A percentile compares a stretch with the other conserved stretches of the same genome.
These are phyloP conservation scores for Chrysanthemum seticuspe DNA, from an alignment of 129 eudicot species.

Conservation along the genomic window DNA sequence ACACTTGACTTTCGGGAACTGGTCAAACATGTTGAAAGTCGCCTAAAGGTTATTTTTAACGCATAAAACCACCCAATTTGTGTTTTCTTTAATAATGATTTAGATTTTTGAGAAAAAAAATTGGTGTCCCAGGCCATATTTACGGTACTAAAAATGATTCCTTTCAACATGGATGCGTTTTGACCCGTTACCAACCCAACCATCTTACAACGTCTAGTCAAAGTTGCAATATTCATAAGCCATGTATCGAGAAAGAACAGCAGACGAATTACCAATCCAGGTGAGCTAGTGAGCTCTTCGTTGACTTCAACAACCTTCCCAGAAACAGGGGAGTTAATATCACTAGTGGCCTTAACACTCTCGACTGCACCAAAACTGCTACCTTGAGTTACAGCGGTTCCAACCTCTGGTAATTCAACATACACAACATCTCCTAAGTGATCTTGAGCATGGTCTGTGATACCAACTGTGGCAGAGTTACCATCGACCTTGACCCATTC, in stretches of 20 bases:
- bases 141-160: not conserved
- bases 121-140: no score
- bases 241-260: not conserved
- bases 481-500: conserved; percentile 92
- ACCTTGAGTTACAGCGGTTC: conserved; percentile 60
- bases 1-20: not conserved
- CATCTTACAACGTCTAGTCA: not conserved
- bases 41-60: not conserved
- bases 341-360: conserved; percentile 91
- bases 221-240: not conserved
- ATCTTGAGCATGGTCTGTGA: conserved; percentile 91
- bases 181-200: not conserved
- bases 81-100: no score
- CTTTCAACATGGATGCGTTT: not conserved
- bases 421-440: conserved; percentile 93
- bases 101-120: no score
- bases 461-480: conserved; percentile 67
- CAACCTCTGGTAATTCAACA: conserved; percentile 77
- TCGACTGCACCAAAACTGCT: conserved; percentile 81
- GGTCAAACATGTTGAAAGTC: not conserved
- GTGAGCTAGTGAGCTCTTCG: conserved; percentile 53
- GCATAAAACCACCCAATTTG: not conserved
- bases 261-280: conserved; percentile 61
- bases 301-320: conserved; percentile 83
- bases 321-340: conserved; percentile 85